phyloP scores from a whole-genome alignment of 768 basidiomycete species.

The Leccinum imitatum region DNA sequence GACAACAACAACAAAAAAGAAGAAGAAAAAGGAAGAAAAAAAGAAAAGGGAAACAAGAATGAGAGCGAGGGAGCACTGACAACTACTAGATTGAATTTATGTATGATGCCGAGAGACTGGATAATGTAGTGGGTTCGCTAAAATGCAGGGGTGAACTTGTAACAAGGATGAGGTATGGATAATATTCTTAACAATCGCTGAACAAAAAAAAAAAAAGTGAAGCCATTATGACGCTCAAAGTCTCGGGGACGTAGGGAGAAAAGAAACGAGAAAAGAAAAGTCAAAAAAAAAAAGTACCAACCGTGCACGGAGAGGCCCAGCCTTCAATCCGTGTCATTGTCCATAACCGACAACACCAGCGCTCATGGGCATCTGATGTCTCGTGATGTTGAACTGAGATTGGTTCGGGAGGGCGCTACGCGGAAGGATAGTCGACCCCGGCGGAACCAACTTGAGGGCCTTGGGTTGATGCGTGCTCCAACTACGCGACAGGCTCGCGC shows the following conservation, averaged over 20 bases:
- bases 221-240: constrained; percentile 2
- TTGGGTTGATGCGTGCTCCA: constrained; percentile 53
- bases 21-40: neutral
- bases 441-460: constrained; percentile 37
- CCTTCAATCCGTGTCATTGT: constrained; percentile 27
- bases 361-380: constrained; percentile 8
- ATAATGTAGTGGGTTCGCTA: constrained; percentile 27
- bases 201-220: neutral
- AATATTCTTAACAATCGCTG: constrained; percentile 19
- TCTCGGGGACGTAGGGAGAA: neutral
- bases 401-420: constrained; percentile 56
- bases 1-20: constrained; percentile 1
- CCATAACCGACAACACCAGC: constrained; percentile 13
- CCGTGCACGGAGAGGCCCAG: constrained; percentile 28
- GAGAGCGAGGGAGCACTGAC: constrained; percentile 6
- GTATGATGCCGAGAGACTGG: constrained; percentile 25
- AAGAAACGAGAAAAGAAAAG: neutral
- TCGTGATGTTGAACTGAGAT: constrained; percentile 43
- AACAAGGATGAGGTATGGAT: constrained; percentile 9
- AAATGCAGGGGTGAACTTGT: constrained; percentile 19
- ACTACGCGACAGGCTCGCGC: constrained; percentile 56
- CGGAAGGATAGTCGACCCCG: constrained; percentile 37
- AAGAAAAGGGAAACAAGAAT: neutral
- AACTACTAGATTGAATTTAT: constrained; percentile 29
- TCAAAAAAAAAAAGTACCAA: constrained; percentile 8